These are phyloP conservation scores for Trichopus zeylanicus DNA, from an alignment of 116 monocot species.

Conservation along the genomic window DNA sequence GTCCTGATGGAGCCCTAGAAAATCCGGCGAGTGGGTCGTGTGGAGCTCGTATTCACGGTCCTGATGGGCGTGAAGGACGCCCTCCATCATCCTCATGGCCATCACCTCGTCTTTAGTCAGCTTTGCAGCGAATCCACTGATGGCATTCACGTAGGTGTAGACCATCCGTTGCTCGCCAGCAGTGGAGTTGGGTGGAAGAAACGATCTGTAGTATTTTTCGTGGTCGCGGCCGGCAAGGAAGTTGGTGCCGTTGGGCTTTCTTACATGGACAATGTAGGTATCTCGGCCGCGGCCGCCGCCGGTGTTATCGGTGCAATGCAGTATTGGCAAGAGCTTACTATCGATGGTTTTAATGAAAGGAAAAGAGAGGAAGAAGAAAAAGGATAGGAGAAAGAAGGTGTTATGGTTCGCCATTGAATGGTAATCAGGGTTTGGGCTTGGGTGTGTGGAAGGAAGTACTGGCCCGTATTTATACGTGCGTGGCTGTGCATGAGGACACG, in stretches of 20 bases:
- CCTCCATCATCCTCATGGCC: background rate
- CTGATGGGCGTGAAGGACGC: constrained; percentile 10
- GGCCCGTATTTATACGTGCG: background rate
- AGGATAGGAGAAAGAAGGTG: background rate
- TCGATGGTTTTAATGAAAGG: background rate
- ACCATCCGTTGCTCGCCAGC: constrained; percentile 1
- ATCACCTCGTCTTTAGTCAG: constrained; percentile 10
- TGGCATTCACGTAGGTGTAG: constrained; percentile 6
- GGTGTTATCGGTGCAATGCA: background rate
- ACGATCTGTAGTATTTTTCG: constrained; percentile 6
- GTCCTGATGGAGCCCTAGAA: constrained; percentile 7
- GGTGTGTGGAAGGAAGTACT: background rate
- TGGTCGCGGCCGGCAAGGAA: no score
- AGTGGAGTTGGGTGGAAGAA: background rate
- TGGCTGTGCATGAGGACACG: background rate
- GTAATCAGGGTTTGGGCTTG: background rate
- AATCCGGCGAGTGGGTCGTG: constrained; percentile 18
- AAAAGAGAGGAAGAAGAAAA: background rate
- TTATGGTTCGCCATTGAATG: background rate
- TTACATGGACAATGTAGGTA: constrained; percentile 21
- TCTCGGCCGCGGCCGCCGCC: background rate
- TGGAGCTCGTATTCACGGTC: background rate
- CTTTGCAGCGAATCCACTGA: constrained; percentile 22
- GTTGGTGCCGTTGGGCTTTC: background rate
- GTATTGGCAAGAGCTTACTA: background rate